Base-by-base conservation (phyloP, 2,329 filamentous ascomycete species). In the Periglandula ipomoeae region DNA sequence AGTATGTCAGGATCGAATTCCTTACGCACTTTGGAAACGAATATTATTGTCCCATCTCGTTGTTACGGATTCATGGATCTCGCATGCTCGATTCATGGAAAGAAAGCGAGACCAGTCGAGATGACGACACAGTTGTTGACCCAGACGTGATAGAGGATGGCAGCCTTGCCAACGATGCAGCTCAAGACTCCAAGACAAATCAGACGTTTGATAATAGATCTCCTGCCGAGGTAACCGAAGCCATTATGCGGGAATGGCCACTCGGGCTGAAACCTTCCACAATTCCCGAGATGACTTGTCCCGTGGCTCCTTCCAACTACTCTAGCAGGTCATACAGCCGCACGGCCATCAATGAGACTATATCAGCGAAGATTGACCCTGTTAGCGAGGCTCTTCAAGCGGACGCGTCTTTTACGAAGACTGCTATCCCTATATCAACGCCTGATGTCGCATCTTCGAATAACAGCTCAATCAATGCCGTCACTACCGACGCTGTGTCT, bases 1-100 rank as follows among this genome's bases (percentile, higher is more conserved):
- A 91, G 54, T 98, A 97, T 67, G 68, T 98, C 38, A 82, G 89
- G 22, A 82, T 98, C 50, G 93, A 98, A 62, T 93, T 97, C 55
- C 65, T 97, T 44, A 89, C 82, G 4, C 91, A 98, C 63, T 98
- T 91, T 64, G 93, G 93, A 8, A 95, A 90, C 58, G 93, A 98
- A 63, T 98, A 87, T 64, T 98, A 95, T 64, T 98, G 93, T 60
- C 93, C 93, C 0, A 72, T 98, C 15, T 96, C 91, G 52, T 69
- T 98, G 17, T 73, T 98, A 47, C 81, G 93, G 48, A 86, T 98
- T 5, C 93, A 98, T 66, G 93, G 93, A 6, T 95, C 91, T 0
- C 93, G 95, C 72, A 86, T 98, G 82, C 81, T 97, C 58, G 89
- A 98, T 63, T 90, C 91, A 49, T 88, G 87, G 71, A 89, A 91